These are phyloP conservation scores for Metschnikowia colocasiae DNA, from an alignment of 805 yeast genomes.

Conservation along the genomic window DNA sequence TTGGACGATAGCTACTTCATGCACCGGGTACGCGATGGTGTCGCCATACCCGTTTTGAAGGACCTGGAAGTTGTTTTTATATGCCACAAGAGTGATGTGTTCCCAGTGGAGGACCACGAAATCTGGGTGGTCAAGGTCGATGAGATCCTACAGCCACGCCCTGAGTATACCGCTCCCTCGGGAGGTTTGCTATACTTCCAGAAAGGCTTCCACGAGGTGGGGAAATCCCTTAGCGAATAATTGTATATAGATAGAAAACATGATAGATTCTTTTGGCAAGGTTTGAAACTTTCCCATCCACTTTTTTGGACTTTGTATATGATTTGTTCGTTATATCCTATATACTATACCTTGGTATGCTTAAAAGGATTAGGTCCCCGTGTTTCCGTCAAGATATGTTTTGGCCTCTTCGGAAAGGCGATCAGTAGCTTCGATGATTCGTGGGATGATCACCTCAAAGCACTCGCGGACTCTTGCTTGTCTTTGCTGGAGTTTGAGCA, in stretches of 20 bases:
- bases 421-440: conserved; percentile 24
- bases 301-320: no score
- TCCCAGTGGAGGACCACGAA: conserved; percentile 78
- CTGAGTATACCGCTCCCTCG: conserved; percentile 22
- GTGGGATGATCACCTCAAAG: conserved; percentile 34
- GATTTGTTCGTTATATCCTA: not conserved
- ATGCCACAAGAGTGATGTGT: conserved; percentile 51
- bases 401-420: conserved; percentile 15
- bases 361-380: not conserved
- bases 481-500: conserved; percentile 25
- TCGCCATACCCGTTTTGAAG: conserved; percentile 52
- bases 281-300: no score
- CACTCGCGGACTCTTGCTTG: conserved; percentile 30
- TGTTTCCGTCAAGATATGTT: not conserved
- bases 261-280: no score
- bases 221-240: conserved; percentile 26
- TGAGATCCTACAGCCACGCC: conserved; percentile 43
- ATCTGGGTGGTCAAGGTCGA: conserved; percentile 81
- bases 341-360: not conserved
- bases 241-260: not conserved
- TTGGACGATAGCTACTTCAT: conserved; percentile 25
- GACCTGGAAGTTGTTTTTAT: conserved; percentile 59
- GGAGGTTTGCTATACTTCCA: conserved; percentile 70
- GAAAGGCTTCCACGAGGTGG: conserved; percentile 52
- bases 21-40: conserved; percentile 17